Conservation (phyloP, 768 basidiomycete species). For the Lenzites betulinus region DNA sequence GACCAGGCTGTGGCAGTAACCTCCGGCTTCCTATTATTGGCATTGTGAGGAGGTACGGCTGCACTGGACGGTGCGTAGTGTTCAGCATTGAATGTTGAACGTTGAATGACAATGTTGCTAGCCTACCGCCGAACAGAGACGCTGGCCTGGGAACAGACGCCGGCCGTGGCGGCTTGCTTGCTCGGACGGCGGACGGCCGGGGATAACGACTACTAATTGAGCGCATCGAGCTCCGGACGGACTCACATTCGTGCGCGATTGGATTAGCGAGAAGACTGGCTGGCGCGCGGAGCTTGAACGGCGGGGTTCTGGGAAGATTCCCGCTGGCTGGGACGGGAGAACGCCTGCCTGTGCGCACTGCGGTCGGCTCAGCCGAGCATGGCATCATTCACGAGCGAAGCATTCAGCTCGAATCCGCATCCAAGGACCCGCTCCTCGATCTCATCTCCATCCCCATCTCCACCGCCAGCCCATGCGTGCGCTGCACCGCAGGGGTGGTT, state of each 20-base stretch:
- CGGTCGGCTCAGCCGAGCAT: not conserved
- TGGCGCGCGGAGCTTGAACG: constrained; percentile 6
- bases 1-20: not conserved
- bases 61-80: too few species aligned
- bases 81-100: too few species aligned
- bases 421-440: too few species aligned
- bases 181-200: not conserved
- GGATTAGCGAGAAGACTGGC: not conserved
- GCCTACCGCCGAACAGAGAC: not conserved
- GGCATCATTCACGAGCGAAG: too few species aligned
- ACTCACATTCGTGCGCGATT: not conserved
- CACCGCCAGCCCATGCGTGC: too few species aligned
- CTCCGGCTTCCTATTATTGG: not conserved
- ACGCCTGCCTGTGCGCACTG: not conserved
- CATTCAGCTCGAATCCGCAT: too few species aligned
- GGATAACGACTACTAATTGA: not conserved
- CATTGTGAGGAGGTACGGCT: not conserved
- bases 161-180: not conserved
- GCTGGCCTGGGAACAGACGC: not conserved
- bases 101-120: too few species aligned
- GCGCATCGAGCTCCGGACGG: too few species aligned
- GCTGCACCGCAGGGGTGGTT: not conserved
- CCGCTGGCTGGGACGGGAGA: not conserved
- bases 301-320: not conserved
- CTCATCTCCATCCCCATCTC: too few species aligned